phyloP scores from a whole-genome alignment of 805 yeast genomes.

The Saccharomycopsis synnaedendra region DNA sequence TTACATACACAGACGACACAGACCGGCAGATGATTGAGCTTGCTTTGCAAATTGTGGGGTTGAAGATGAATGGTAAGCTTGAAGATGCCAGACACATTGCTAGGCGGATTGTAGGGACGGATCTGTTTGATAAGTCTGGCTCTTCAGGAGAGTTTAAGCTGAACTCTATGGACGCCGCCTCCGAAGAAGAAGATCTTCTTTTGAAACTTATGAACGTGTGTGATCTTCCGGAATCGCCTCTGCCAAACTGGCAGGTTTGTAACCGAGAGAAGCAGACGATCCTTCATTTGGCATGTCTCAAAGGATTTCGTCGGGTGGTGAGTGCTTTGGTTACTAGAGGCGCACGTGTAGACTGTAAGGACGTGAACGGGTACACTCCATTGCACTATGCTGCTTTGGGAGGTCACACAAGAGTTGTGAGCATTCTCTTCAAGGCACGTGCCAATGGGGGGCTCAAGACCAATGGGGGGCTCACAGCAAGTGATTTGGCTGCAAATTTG shows the following conservation, averaged over 20 bases:
- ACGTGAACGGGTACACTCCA: conserved; percentile 76
- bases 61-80: conserved; percentile 90
- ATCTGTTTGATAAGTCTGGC: conserved; percentile 18
- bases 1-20: conserved; percentile 90
- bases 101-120: conserved; percentile 71
- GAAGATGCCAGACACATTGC: conserved; percentile 95
- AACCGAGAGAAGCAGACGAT: conserved; percentile 68
- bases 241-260: conserved; percentile 71
- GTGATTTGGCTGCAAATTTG: conserved; percentile 29
- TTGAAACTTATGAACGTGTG: conserved; percentile 49
- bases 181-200: conserved; percentile 25
- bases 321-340: conserved; percentile 52
- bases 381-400: conserved; percentile 73
- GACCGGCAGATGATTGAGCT: conserved; percentile 90
- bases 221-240: conserved; percentile 38
- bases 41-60: conserved; percentile 92
- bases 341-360: conserved; percentile 61
- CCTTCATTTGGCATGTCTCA: conserved; percentile 73
- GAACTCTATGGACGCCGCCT: conserved; percentile 16
- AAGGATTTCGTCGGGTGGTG: conserved; percentile 56
- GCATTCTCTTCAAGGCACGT: conserved; percentile 48
- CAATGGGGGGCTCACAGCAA: conserved; percentile 36
- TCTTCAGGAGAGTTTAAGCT: conserved; percentile 11
- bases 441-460: conserved; percentile 46
- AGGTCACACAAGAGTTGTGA: conserved; percentile 61